phyloP scores from a whole-genome alignment of 2,329 filamentous ascomycete species.

The Aspergillus sp. region DNA sequence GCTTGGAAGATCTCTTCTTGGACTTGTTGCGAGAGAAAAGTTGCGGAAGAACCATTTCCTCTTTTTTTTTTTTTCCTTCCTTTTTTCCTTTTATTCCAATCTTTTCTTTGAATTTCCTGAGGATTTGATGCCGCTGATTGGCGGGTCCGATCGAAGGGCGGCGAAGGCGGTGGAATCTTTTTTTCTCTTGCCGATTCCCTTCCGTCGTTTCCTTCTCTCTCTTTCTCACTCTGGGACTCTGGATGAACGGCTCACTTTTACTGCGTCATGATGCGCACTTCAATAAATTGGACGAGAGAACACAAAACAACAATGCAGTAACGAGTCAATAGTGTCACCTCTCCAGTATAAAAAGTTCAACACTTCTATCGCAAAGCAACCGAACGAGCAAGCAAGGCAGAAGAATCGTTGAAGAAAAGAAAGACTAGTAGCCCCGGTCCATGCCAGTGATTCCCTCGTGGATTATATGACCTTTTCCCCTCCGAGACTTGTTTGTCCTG shows the following conservation, averaged over 20 bases:
- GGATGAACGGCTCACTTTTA: too few relatives aligned
- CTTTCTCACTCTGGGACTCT: slow-evolving; percentile 1
- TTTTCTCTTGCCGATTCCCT: slow-evolving; percentile 1
- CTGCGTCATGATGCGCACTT: too few relatives aligned
- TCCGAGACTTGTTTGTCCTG: background rate
- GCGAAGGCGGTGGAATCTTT: slow-evolving; percentile 42
- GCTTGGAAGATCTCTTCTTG: slow-evolving; percentile 14
- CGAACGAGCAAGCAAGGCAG: too few relatives aligned
- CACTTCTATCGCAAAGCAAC: too few relatives aligned
- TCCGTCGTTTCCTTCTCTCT: slow-evolving; percentile 8
- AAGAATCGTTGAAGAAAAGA: background rate
- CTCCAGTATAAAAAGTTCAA: too few relatives aligned
- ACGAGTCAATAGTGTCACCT: too few relatives aligned
- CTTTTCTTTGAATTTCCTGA: background rate
- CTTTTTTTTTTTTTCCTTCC: slow-evolving; percentile 4
- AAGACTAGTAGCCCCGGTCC: background rate
- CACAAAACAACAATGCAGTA: too few relatives aligned
- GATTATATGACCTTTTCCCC: background rate
- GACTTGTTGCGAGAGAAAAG: slow-evolving; percentile 38
- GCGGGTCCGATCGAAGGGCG: slow-evolving; percentile 32
- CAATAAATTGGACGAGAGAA: too few relatives aligned
- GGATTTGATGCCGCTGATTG: slow-evolving; percentile 23
- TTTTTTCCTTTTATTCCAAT: slow-evolving; percentile 3
- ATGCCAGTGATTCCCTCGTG: background rate
- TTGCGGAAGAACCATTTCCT: slow-evolving; percentile 38